phyloP scores from a whole-genome alignment of 2,329 filamentous ascomycete species.

The Penicillium sclerotigenum region DNA sequence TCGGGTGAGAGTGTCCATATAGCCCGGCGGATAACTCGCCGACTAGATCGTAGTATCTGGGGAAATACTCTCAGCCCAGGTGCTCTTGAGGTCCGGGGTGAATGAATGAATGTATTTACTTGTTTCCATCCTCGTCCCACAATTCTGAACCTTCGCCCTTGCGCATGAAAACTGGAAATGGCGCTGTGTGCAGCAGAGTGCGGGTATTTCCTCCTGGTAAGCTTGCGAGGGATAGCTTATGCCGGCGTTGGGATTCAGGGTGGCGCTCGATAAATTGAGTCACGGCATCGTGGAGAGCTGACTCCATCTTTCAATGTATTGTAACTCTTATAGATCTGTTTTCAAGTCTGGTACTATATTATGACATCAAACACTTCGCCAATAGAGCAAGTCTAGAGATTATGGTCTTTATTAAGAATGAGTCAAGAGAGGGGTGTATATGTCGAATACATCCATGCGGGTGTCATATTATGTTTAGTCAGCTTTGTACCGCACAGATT shows the following conservation, averaged over 20 bases:
- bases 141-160: constrained; percentile 10
- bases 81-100: neutral
- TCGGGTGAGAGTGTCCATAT: constrained; percentile 62
- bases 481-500: no score
- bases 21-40: constrained; percentile 64
- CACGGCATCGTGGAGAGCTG: neutral
- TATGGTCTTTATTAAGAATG: neutral
- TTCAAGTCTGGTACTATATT: neutral
- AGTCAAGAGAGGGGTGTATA: neutral
- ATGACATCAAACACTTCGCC: neutral
- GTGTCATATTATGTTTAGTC: no score
- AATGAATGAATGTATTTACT: neutral
- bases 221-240: constrained; percentile 21
- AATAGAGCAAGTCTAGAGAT: neutral
- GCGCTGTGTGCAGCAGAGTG: constrained; percentile 20
- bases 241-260: constrained; percentile 9
- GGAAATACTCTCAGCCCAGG: neutral
- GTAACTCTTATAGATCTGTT: neutral
- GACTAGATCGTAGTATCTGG: constrained; percentile 56
- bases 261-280: constrained; percentile 2
- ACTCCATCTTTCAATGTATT: neutral
- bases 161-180: constrained; percentile 19
- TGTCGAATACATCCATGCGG: no score
- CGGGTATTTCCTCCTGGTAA: constrained; percentile 35
- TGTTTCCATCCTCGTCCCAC: constrained; percentile 17